Percentiles rank a stretch among this genome's conserved stretches.
These are phyloP conservation scores for Dispira simplex DNA, from an alignment of 192 early-diverging fungal species.

Conservation along the genomic window DNA sequence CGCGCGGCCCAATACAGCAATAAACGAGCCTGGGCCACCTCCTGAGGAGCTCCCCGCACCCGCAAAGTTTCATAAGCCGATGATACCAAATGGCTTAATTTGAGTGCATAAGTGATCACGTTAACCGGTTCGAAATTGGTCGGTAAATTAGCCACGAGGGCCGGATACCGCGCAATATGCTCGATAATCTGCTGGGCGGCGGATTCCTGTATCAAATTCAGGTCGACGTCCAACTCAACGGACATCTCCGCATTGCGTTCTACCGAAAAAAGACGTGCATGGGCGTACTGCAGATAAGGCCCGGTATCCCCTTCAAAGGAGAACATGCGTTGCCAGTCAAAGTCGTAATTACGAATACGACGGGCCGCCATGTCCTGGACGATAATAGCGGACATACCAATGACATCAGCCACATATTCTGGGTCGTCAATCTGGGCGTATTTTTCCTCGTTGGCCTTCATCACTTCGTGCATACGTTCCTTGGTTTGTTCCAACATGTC, in stretches of 20 bases:
- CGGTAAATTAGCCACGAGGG: slow-evolving; percentile 33
- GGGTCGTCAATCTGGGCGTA: slow-evolving; percentile 76
- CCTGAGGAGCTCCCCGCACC: slow-evolving; percentile 51
- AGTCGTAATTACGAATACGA: slow-evolving; percentile 90
- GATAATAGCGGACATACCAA: slow-evolving; percentile 87
- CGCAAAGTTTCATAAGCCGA: slow-evolving; percentile 56
- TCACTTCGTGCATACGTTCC: slow-evolving; percentile 80
- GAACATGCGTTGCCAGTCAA: slow-evolving; percentile 85
- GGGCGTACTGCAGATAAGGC: slow-evolving; percentile 98
- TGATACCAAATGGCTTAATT: slow-evolving; percentile 69
- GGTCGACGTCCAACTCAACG: slow-evolving; percentile 46
- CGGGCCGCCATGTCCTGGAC: slow-evolving; percentile 82
- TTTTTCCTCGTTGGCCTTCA: slow-evolving; percentile 77
- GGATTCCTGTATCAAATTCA: slow-evolving; percentile 51
- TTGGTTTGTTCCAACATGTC: slow-evolving; percentile 81
- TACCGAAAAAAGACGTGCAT: slow-evolving; percentile 90
- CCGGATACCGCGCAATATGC: slow-evolving; percentile 67
- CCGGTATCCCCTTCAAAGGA: slow-evolving; percentile 97
- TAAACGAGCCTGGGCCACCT: slow-evolving; percentile 75
- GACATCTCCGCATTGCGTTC: slow-evolving; percentile 58
- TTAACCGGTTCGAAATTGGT: slow-evolving; percentile 56
- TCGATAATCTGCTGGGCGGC: slow-evolving; percentile 55
- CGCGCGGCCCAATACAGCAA: slow-evolving; percentile 75
- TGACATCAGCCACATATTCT: slow-evolving; percentile 59
- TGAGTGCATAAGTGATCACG: slow-evolving; percentile 72